These are phyloP conservation scores for Penicillium rolfsii DNA, from an alignment of 2,329 filamentous ascomycete genomes.

Conservation along the genomic window DNA sequence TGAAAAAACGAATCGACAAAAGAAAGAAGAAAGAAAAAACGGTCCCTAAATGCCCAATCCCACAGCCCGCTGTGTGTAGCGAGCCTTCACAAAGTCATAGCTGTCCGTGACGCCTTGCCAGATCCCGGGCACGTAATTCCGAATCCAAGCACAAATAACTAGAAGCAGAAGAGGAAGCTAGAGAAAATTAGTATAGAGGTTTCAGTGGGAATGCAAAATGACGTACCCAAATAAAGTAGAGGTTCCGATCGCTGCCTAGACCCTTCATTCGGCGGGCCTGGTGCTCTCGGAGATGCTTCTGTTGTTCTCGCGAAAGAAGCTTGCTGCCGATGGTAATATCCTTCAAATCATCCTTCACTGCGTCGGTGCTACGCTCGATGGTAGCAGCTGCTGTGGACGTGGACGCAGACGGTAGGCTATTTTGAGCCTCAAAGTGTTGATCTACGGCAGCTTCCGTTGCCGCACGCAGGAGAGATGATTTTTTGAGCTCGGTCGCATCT, in stretches of 20 bases:
- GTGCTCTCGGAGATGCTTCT: slow-evolving; percentile 51
- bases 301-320: slow-evolving; percentile 50
- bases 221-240: slow-evolving; percentile 60
- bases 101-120: slow-evolving; percentile 45
- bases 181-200: slow-evolving; percentile 26
- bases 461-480: slow-evolving; percentile 47
- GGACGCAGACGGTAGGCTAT: slow-evolving; percentile 28
- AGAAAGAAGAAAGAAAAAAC: slow-evolving; percentile 23
- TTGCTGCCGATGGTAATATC: slow-evolving; percentile 50
- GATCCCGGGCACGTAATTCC: slow-evolving; percentile 48
- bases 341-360: slow-evolving; percentile 42
- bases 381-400: slow-evolving; percentile 18
- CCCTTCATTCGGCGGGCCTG: slow-evolving; percentile 54
- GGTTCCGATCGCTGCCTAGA: slow-evolving; percentile 53
- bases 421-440: slow-evolving; percentile 48
- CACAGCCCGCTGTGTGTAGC: slow-evolving; percentile 40
- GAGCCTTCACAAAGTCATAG: slow-evolving; percentile 45
- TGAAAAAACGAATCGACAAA: slow-evolving; percentile 19
- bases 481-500: slow-evolving; percentile 47
- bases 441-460: slow-evolving; percentile 50
- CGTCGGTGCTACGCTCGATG: slow-evolving; percentile 19
- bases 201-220: not conserved
- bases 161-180: slow-evolving; percentile 53
- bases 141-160: slow-evolving; percentile 50
- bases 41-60: slow-evolving; percentile 34